Evolutionary conservation across 2,329 filamentous ascomycete species (phyloP), one percentile per base, ranked within the genome.

Genomic region (Microdochium trichocladiopsis): DNA sequence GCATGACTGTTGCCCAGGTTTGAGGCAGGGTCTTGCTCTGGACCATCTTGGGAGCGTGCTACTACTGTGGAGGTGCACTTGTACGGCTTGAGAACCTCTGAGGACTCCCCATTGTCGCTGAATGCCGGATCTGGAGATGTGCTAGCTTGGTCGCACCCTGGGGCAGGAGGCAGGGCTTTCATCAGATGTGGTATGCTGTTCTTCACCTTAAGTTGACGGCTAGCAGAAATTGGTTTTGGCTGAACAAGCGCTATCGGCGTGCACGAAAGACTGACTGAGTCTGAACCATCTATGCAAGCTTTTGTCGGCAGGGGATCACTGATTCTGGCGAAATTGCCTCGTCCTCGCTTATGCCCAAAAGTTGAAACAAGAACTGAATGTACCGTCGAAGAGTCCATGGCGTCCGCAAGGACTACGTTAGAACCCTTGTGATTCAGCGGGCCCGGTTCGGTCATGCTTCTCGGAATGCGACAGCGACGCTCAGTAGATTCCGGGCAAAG

Each of bases 161-260:
- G 76, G 8, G 79, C 57, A 14, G 72, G 66, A 14, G 77, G 77
- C 43, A 80, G 57, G 22, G 73, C 71, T 59, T 80, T 80, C 75
- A 79, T 79, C 14, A 80, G 63, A 41, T 72, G 71, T 6, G 77
- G 74, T 50, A 77, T 74, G 55, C 74, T 78, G 55, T 73, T 76
- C 53, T 74, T 76, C 37, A 75, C 65, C 50, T 68, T 73, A 18
- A 77, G 65, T 55, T 73, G 67, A 25, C 69, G 67, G 31, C 65
- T 66, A 31, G 75, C 72, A 16, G 75, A 79, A 3, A 78, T 72
- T 14, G 75, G 75, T 47, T 73, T 69, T n/a, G 76, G 76, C 3
- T 72, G 72, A 31, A 77, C 56, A 33, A 76, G 70, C 12, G 66
- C 60, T 25, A 64, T 61, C 11, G 58, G 58, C 24, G 63, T 66